Evolutionary conservation across 163 green algal species (phyloP).

Genomic region (Chlamydomonas reinhardtii): DNA sequence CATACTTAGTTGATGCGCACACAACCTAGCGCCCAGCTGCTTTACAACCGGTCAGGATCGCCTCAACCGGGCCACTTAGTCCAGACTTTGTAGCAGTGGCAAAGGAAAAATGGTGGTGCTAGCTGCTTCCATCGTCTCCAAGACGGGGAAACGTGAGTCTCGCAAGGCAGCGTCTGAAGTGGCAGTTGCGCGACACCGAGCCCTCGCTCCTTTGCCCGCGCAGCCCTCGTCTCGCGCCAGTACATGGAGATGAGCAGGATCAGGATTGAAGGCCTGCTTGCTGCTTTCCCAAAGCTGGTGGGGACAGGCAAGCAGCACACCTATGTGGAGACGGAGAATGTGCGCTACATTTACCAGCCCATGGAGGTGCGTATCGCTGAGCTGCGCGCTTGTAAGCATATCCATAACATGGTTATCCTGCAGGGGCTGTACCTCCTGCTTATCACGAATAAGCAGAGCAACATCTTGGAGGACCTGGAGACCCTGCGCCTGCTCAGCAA

Average conservation of each 20-base stretch:
- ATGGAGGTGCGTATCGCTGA: conserved; percentile 83
- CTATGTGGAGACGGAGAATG: conserved; percentile 99
- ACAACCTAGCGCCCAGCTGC: too few relatives aligned
- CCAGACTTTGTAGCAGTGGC: too few relatives aligned
- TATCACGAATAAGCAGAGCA: conserved; percentile 98
- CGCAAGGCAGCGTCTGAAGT: not conserved
- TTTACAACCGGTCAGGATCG: too few relatives aligned
- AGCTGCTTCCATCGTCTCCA: conserved; percentile 92
- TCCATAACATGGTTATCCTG: not conserved
- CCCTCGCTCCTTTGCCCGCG: conserved; percentile 25
- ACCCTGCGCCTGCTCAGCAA: conserved; percentile 97
- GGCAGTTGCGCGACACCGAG: conserved; percentile 36
- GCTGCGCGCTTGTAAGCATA: not conserved
- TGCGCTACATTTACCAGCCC: conserved; percentile 99
- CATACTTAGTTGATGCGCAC: too few relatives aligned
- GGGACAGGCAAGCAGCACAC: conserved; percentile 98
- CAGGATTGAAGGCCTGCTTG: conserved; percentile 97
- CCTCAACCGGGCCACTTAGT: too few relatives aligned
- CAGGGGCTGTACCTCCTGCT: conserved; percentile 97
- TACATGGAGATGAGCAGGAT: conserved; percentile 99
- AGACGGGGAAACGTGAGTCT: conserved; percentile 92
- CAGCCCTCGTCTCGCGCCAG: conserved; percentile 97
- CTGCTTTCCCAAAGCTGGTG: conserved; percentile 99
- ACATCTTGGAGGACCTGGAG: conserved; percentile 99
- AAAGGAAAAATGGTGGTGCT: conserved; percentile 92